phyloP scores from a whole-genome alignment of 441 rosid species.

The Daphne laureola region DNA sequence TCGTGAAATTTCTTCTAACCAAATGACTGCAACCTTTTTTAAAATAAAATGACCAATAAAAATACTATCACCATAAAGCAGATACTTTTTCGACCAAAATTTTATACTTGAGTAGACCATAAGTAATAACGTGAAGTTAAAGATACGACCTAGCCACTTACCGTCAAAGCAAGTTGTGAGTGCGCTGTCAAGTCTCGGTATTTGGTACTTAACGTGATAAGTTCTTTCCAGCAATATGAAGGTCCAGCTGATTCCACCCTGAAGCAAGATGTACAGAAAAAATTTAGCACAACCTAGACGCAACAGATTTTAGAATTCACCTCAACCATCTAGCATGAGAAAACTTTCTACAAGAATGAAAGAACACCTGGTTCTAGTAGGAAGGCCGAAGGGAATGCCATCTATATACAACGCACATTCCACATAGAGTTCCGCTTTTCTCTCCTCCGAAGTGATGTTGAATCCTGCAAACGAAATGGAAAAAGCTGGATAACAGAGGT shows the following conservation, averaged over 20 bases:
- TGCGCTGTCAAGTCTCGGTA: conserved; percentile 85
- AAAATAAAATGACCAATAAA: too few relatives aligned
- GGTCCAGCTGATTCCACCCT: conserved; percentile 85
- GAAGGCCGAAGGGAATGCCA: conserved; percentile 91
- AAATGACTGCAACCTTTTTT: too few relatives aligned
- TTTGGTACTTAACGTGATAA: conserved; percentile 70
- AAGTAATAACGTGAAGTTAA: background rate
- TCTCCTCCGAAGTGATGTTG: conserved; percentile 42
- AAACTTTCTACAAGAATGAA: conserved; percentile 1
- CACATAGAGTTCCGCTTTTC: conserved; percentile 61
- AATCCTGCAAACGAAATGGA: conserved; percentile 27
- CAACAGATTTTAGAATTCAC: background rate
- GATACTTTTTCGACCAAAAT: too few relatives aligned
- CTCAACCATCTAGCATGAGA: background rate
- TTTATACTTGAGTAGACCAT: too few relatives aligned
- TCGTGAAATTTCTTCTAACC: too few relatives aligned
- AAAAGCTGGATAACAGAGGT: background rate
- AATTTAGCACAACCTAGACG: background rate
- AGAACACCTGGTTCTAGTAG: conserved; percentile 71
- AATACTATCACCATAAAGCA: too few relatives aligned
- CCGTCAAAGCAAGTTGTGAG: conserved; percentile 87
- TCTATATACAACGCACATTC: conserved; percentile 88
- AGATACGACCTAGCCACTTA: conserved; percentile 40
- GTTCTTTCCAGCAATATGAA: conserved; percentile 80
- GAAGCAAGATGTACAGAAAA: conserved; percentile 17